Conservation (phyloP, 164 flowering plant species). For the Stephania cephalantha region DNA sequence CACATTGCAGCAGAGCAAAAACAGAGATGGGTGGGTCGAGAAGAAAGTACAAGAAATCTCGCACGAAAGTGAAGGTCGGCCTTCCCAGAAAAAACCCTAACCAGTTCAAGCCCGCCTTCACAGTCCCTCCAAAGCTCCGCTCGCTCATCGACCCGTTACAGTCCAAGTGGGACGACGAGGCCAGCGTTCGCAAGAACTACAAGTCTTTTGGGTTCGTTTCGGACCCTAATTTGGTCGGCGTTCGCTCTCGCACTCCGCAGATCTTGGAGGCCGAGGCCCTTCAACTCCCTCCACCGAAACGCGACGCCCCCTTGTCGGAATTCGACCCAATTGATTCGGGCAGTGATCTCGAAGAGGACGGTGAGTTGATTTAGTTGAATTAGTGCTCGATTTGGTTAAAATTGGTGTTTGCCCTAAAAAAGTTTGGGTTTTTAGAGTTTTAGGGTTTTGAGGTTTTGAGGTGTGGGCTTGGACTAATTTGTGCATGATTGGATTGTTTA, state of each 20-base stretch:
- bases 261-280: conserved; percentile 49
- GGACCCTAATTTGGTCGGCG: conserved; percentile 75
- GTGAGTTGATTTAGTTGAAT: conserved; percentile 27
- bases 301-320: conserved; percentile 24
- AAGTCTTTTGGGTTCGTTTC: conserved; percentile 81
- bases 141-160: conserved; percentile 22
- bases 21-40: conserved; percentile 73
- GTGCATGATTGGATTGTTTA: neutral
- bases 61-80: conserved; percentile 64
- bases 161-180: conserved; percentile 67
- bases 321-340: conserved; percentile 59
- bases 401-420: no score
- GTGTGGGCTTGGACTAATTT: conserved; percentile 4
- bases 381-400: neutral
- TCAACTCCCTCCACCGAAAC: conserved; percentile 41
- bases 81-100: conserved; percentile 72
- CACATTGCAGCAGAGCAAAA: conserved; percentile 9
- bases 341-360: conserved; percentile 95
- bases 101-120: conserved; percentile 79
- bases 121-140: conserved; percentile 78
- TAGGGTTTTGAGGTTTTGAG: no score
- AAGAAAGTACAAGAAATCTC: conserved; percentile 61
- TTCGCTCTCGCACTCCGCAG: conserved; percentile 55
- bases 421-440: no score
- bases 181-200: conserved; percentile 63